Percentiles rank a stretch among this genome's conserved stretches.
These are phyloP conservation scores for Xylariales sp. DNA, from an alignment of 2,329 filamentous ascomycete species.

Conservation along the genomic window DNA sequence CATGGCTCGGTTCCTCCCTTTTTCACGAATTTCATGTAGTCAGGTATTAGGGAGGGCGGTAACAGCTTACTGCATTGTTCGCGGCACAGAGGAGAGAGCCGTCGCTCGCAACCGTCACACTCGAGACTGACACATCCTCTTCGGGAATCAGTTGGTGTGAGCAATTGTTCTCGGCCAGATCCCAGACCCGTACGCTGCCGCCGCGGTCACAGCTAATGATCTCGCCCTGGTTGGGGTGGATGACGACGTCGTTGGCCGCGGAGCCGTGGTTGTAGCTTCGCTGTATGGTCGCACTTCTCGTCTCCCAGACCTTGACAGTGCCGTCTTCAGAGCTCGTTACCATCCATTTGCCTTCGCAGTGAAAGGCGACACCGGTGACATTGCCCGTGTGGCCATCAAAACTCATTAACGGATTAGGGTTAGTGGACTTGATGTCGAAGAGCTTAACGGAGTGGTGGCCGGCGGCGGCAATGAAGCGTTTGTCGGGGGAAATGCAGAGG, in stretches of 20 bases:
- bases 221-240: conserved; percentile 98
- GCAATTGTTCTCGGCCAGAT: conserved; percentile 96
- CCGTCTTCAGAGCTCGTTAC: conserved; percentile 97
- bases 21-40: neutral
- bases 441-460: conserved; percentile 89
- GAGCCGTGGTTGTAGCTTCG: conserved; percentile 91
- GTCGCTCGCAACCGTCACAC: conserved; percentile 95
- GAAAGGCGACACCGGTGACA: conserved; percentile 95
- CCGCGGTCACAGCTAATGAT: conserved; percentile 95
- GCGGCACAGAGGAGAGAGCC: conserved; percentile 92
- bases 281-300: conserved; percentile 84
- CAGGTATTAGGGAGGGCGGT: neutral
- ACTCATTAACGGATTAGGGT: conserved; percentile 89
- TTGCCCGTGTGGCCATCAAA: conserved; percentile 98
- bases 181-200: conserved; percentile 95
- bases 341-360: conserved; percentile 99
- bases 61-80: conserved; percentile 78
- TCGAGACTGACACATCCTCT: conserved; percentile 92
- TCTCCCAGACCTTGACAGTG: conserved; percentile 98
- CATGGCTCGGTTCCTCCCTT: neutral
- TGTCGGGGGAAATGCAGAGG: conserved; percentile 97
- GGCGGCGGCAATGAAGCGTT: conserved; percentile 90
- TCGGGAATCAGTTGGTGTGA: conserved; percentile 96
- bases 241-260: conserved; percentile 97
- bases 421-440: conserved; percentile 98